Percentiles rank a stretch among this genome's conserved stretches.
phyloP scores from a whole-genome alignment of 1,284 basidiomycete genomes.

The Sporisorium exsertum region DNA sequence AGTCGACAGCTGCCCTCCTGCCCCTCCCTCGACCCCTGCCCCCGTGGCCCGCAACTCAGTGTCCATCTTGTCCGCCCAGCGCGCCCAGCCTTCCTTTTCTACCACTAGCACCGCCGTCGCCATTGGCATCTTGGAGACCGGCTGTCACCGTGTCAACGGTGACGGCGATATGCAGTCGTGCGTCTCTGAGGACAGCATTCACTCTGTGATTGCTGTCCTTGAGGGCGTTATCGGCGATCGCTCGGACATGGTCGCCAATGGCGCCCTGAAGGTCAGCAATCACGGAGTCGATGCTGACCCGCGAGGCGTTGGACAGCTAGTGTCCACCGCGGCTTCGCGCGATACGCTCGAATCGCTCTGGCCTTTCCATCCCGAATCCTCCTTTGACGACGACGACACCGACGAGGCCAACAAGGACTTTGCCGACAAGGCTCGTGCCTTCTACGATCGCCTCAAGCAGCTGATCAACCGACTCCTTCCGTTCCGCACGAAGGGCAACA shows the following conservation, averaged over 20 bases:
- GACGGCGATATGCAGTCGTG: too few relatives aligned
- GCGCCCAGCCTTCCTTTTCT: not conserved
- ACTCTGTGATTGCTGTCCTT: too few relatives aligned
- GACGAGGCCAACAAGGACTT: not conserved
- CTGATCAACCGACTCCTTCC: not conserved
- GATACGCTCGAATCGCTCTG: not conserved
- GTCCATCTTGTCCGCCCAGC: not conserved
- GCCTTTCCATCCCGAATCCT: not conserved
- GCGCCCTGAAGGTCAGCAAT: too few relatives aligned
- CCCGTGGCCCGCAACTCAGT: not conserved
- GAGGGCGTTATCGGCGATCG: too few relatives aligned
- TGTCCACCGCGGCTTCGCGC: not conserved
- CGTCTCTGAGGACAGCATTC: too few relatives aligned
- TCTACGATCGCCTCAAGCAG: not conserved
- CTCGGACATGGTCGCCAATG: too few relatives aligned
- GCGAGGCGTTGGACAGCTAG: too few relatives aligned
- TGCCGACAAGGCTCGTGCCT: not conserved
- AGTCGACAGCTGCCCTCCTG: not conserved
- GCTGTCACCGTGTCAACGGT: too few relatives aligned
- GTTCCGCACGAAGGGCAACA: not conserved
- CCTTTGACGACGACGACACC: not conserved
- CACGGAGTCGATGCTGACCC: too few relatives aligned
- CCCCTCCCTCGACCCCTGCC: constrained; percentile 3
- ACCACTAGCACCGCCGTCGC: not conserved
- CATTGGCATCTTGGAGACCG: not conserved